phyloP scores from a whole-genome alignment of 352 stramenopile genomes.

The Phytophthora pisi region DNA sequence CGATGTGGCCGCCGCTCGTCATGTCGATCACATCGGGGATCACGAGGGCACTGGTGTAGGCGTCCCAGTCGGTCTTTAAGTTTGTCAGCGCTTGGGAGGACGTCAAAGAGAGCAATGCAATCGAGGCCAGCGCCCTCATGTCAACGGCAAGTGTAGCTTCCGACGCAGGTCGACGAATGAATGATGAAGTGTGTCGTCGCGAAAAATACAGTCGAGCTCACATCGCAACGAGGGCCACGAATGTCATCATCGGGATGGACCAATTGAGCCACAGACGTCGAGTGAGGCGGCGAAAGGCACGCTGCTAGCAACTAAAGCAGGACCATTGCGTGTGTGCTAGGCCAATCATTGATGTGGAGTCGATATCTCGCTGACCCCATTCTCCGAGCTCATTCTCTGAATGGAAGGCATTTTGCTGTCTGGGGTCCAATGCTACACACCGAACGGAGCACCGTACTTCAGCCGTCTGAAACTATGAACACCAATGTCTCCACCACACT shows the following conservation, averaged over 20 bases:
- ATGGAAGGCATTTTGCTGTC: neutral
- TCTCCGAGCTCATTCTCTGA: constrained; percentile 7
- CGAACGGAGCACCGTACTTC: neutral
- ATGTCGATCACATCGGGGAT: constrained; percentile 54
- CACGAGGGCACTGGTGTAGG: constrained; percentile 39
- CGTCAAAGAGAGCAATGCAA: neutral
- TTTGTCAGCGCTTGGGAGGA: constrained; percentile 24
- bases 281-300: constrained; percentile 14
- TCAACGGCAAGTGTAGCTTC: neutral
- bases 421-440: neutral
- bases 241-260: constrained; percentile 7
- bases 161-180: constrained; percentile 10
- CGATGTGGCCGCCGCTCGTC: constrained; percentile 41
- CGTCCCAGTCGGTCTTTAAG: constrained; percentile 47
- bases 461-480: too few relatives aligned
- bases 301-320: neutral
- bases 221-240: neutral
- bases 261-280: constrained; percentile 11
- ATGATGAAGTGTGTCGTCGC: constrained; percentile 5
- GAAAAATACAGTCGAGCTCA: too few relatives aligned
- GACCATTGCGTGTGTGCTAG: constrained; percentile 4
- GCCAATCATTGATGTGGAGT: constrained; percentile 21
- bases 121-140: constrained; percentile 8
- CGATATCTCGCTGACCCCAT: constrained; percentile 16
- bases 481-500: neutral